Conservation (phyloP, 73 alveolate genomes). For the Breviolum minutum region DNA sequence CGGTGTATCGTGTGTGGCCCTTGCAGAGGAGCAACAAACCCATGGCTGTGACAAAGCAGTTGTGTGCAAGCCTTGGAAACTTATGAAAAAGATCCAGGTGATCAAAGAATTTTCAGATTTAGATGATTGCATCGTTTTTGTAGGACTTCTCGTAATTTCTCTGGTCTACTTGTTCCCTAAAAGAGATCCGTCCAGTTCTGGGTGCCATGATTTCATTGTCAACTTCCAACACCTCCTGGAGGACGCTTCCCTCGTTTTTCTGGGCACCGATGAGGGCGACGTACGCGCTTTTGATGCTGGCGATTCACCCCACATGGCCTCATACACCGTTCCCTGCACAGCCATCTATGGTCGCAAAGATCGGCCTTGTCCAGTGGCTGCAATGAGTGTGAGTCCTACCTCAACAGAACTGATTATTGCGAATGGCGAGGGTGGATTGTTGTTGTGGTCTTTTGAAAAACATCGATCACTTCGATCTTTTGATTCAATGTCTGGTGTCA, state of each 20-base stretch:
- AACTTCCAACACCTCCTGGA: not conserved
- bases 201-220: too few relatives aligned
- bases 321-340: slow-evolving; percentile 40
- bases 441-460: slow-evolving; percentile 81
- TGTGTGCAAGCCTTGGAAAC: too few relatives aligned
- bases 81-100: too few relatives aligned
- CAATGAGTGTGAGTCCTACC: slow-evolving; percentile 11
- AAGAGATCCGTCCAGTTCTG: too few relatives aligned
- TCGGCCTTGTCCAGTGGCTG: slow-evolving; percentile 66
- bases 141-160: too few relatives aligned
- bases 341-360: slow-evolving; percentile 17
- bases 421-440: slow-evolving; percentile 59
- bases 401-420: slow-evolving; percentile 12
- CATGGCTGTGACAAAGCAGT: too few relatives aligned
- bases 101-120: too few relatives aligned
- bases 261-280: slow-evolving; percentile 85
- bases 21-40: not conserved
- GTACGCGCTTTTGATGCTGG: slow-evolving; percentile 60
- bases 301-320: slow-evolving; percentile 29
- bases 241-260: slow-evolving; percentile 48
- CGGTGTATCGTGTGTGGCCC: slow-evolving; percentile 56
- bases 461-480: slow-evolving; percentile 16
- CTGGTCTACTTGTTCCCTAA: too few relatives aligned
- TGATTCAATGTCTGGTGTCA: slow-evolving; percentile 25
- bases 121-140: too few relatives aligned